phyloP scores from a whole-genome alignment of 345 rosid genomes.

The Noccaea caerulescens region DNA sequence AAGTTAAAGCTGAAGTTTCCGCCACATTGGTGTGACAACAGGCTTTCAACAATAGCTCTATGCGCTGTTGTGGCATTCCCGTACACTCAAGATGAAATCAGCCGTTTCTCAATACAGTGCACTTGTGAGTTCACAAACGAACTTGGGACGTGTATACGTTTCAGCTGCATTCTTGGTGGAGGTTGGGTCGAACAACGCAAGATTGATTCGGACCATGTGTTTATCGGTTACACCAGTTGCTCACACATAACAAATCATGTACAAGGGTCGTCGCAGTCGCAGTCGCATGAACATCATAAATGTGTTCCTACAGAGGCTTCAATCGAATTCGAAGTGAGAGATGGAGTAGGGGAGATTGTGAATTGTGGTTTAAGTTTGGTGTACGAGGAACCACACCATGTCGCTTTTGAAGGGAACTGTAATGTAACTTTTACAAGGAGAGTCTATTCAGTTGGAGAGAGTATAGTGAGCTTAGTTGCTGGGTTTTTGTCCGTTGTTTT shows the following conservation, averaged over 20 bases:
- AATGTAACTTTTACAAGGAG: not conserved
- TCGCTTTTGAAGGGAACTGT: conserved; percentile 13
- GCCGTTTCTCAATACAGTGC: conserved; percentile 24
- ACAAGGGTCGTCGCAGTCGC: not conserved
- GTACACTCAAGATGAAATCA: not conserved
- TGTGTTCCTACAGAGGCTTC: conserved; percentile 38
- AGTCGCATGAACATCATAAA: not conserved
- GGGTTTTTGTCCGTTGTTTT: conserved; percentile 5
- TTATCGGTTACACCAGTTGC: conserved; percentile 31
- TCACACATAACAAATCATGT: conserved; percentile 22
- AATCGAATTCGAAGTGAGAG: conserved; percentile 18
- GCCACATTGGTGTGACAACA: conserved; percentile 33
- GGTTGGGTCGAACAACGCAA: conserved; percentile 27
- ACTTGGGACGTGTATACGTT: conserved; percentile 3
- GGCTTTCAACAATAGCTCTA: conserved; percentile 21
- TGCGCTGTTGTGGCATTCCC: conserved; percentile 33
- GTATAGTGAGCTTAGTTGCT: not conserved
- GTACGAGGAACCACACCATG: conserved; percentile 35
- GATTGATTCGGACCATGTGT: conserved; percentile 39
- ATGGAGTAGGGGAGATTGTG: conserved; percentile 32
- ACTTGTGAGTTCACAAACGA: conserved; percentile 28
- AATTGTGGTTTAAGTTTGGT: conserved; percentile 35
- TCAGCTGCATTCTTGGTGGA: conserved; percentile 30
- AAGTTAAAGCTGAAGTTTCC: not conserved
- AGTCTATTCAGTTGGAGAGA: not conserved